A percentile compares a stretch with the other conserved stretches of the same genome.
Conservation (phyloP, 2,329 filamentous ascomycete species). For the Microcyclosporella mali region DNA sequence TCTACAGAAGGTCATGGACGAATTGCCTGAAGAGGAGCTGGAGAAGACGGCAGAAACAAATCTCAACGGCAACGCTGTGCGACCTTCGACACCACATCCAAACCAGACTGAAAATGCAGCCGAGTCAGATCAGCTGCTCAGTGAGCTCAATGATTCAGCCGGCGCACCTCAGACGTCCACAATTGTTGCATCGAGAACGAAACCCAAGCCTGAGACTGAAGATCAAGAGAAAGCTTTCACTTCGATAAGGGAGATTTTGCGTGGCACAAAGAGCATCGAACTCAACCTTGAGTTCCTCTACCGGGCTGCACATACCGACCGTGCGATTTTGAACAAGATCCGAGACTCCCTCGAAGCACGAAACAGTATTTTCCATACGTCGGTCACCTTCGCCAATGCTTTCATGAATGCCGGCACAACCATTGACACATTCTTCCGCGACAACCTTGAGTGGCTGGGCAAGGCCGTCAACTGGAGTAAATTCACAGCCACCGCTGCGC, state of each 20-base stretch:
- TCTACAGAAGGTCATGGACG: conserved; percentile 77
- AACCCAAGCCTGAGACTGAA: conserved; percentile 39
- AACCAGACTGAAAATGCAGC: conserved; percentile 42
- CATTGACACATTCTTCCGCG: conserved; percentile 96
- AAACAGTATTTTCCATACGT: conserved; percentile 97
- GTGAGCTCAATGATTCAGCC: conserved; percentile 51
- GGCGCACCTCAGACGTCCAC: conserved; percentile 50
- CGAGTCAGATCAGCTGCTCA: conserved; percentile 55
- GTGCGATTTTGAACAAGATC: conserved; percentile 90
- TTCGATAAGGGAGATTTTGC: conserved; percentile 59
- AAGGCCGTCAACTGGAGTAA: conserved; percentile 99
- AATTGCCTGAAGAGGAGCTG: conserved; percentile 57
- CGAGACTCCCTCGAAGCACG: conserved; percentile 91
- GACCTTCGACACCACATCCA: conserved; percentile 27
- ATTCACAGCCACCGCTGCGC: conserved; percentile 91
- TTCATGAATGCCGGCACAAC: conserved; percentile 99
- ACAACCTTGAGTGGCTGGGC: conserved; percentile 95
- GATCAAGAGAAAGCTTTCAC: conserved; percentile 51
- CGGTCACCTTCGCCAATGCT: conserved; percentile 93
- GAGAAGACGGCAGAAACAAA: conserved; percentile 37
- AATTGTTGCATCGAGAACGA: conserved; percentile 38
- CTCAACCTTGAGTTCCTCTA: conserved; percentile 95
- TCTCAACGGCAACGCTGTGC: conserved; percentile 35
- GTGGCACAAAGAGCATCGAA: conserved; percentile 88
- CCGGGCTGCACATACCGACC: conserved; percentile 82